These are phyloP conservation scores for Elaeis oleifera DNA, from an alignment of 202 grass and related monocot genomes.

Conservation along the genomic window DNA sequence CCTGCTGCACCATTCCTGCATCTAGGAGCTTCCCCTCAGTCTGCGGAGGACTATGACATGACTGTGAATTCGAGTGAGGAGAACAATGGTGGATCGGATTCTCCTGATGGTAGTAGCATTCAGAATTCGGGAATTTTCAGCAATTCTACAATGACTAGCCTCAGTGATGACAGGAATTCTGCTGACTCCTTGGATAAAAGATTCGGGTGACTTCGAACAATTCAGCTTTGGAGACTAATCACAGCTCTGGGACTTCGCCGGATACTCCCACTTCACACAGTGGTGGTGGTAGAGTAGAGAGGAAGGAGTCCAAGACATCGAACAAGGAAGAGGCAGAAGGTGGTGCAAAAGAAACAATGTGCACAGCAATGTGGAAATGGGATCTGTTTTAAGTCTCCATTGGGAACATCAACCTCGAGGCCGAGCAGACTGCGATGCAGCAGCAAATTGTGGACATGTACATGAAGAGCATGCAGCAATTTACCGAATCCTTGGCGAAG, in stretches of 20 bases:
- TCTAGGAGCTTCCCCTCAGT: slow-evolving; percentile 9
- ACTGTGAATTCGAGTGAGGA: neutral
- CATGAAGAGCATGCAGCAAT: slow-evolving; percentile 91
- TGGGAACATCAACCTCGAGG: slow-evolving; percentile 46
- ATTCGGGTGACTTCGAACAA: neutral
- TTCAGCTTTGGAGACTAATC: slow-evolving; percentile 14
- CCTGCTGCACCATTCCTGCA: slow-evolving; percentile 46
- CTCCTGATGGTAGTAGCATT: slow-evolving; percentile 35
- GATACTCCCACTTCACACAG: slow-evolving; percentile 56
- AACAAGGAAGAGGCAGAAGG: neutral
- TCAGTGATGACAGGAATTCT: slow-evolving; percentile 45
- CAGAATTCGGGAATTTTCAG: slow-evolving; percentile 33
- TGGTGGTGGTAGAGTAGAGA: neutral
- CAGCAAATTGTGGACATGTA: slow-evolving; percentile 97
- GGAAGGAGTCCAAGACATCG: neutral
- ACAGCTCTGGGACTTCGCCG: slow-evolving; percentile 21
- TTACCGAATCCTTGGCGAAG: slow-evolving; percentile 60
- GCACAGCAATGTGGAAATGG: neutral
- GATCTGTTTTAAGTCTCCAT: slow-evolving; percentile 40
- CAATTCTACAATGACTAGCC: slow-evolving; percentile 37
- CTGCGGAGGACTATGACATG: slow-evolving; percentile 45
- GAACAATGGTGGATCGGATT: slow-evolving; percentile 10
- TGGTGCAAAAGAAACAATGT: neutral
- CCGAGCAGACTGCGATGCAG: slow-evolving; percentile 84
- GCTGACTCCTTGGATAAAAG: slow-evolving; percentile 13